phyloP scores from a whole-genome alignment of 768 basidiomycete species.

The Auricularia sp. region DNA sequence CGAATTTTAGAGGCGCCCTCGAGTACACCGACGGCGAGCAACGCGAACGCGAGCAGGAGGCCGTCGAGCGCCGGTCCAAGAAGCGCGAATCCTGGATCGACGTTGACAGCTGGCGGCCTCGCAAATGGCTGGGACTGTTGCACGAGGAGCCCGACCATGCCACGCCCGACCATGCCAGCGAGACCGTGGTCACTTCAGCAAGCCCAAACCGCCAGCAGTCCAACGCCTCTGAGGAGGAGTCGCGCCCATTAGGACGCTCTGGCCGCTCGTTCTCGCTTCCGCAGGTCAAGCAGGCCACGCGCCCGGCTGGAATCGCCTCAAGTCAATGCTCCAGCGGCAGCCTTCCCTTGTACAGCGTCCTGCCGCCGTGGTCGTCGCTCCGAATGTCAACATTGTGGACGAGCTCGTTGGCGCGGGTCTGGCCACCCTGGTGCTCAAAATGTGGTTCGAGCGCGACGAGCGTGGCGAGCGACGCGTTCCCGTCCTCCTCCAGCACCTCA shows the following conservation, averaged over 20 bases:
- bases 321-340: slow-evolving; percentile 40
- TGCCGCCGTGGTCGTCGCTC: slow-evolving; percentile 34
- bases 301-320: slow-evolving; percentile 52
- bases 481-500: slow-evolving; percentile 64
- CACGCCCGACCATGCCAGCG: neutral
- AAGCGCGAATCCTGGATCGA: slow-evolving; percentile 31
- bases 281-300: slow-evolving; percentile 19
- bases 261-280: slow-evolving; percentile 21
- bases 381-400: slow-evolving; percentile 64
- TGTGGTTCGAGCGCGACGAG: slow-evolving; percentile 86
- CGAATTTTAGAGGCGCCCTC: slow-evolving; percentile 54
- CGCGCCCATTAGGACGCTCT: slow-evolving; percentile 5
- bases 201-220: neutral
- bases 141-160: slow-evolving; percentile 2
- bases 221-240: neutral
- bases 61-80: slow-evolving; percentile 44
- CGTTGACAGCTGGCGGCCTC: slow-evolving; percentile 33
- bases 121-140: slow-evolving; percentile 36
- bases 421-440: slow-evolving; percentile 62
- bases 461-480: slow-evolving; percentile 74
- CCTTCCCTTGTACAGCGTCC: neutral
- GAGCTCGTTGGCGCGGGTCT: slow-evolving; percentile 75
- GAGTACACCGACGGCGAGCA: slow-evolving; percentile 32
- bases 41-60: slow-evolving; percentile 29
- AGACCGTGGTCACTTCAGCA: neutral